These are phyloP conservation scores for Xylariaceae sp. DNA, from an alignment of 2,329 filamentous ascomycete genomes.

Conservation along the genomic window DNA sequence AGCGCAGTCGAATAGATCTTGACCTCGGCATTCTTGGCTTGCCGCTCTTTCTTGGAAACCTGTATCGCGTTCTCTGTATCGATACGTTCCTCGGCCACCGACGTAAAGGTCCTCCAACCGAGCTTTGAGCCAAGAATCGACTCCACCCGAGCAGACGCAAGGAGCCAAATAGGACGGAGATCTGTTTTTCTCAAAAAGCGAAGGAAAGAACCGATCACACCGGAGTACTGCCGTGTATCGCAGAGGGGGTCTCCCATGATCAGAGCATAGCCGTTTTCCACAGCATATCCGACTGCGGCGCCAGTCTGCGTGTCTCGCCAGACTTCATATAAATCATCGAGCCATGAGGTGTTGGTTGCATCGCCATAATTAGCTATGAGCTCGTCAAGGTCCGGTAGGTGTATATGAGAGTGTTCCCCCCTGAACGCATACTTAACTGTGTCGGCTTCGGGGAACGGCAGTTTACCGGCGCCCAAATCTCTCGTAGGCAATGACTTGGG, in stretches of 20 bases:
- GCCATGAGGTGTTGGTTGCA: slow-evolving; percentile 89
- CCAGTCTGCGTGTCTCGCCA: slow-evolving; percentile 79
- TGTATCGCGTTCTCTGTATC: slow-evolving; percentile 63
- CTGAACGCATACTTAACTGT: slow-evolving; percentile 61
- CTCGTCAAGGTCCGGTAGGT: slow-evolving; percentile 73
- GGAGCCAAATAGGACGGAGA: slow-evolving; percentile 82
- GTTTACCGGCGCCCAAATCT: slow-evolving; percentile 44
- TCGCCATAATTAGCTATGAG: slow-evolving; percentile 95
- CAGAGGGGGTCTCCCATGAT: slow-evolving; percentile 85
- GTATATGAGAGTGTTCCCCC: slow-evolving; percentile 43
- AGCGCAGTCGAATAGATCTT: slow-evolving; percentile 69
- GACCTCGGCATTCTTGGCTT: slow-evolving; percentile 56
- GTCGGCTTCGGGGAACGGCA: slow-evolving; percentile 85
- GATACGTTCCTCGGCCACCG: slow-evolving; percentile 83
- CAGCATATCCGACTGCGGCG: slow-evolving; percentile 79
- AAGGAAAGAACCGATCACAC: slow-evolving; percentile 70
- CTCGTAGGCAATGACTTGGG: slow-evolving; percentile 74
- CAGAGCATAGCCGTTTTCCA: slow-evolving; percentile 70
- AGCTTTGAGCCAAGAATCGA: slow-evolving; percentile 74
- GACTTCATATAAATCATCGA: slow-evolving; percentile 81
- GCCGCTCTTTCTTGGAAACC: slow-evolving; percentile 73
- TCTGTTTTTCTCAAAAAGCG: slow-evolving; percentile 64
- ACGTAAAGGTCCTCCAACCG: slow-evolving; percentile 84
- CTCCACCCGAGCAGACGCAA: slow-evolving; percentile 75
- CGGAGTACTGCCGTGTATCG: slow-evolving; percentile 68